Conservation (phyloP, 2,329 filamentous ascomycete genomes). For the Chaetomium sp. region DNA sequence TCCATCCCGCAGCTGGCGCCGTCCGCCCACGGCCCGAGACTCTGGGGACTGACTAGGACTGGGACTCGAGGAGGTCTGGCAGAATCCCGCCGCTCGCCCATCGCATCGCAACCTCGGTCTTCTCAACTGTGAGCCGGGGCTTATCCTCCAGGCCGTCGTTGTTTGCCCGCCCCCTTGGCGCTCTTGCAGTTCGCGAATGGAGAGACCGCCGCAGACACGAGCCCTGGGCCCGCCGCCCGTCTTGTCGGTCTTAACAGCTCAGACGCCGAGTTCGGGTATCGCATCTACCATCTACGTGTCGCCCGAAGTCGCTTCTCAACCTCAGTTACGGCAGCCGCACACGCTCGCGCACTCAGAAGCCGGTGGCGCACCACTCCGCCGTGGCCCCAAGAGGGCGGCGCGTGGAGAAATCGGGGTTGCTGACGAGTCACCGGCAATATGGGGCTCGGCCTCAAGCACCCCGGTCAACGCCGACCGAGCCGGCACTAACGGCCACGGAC, state of each 20-base stretch:
- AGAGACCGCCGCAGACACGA: constrained; percentile 3
- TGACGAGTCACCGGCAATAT: constrained; percentile 13
- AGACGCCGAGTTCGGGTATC: constrained; percentile 22
- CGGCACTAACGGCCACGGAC: constrained; percentile 14
- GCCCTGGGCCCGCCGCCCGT: constrained; percentile 15
- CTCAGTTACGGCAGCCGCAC: constrained; percentile 1
- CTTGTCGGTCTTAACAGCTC: constrained; percentile 15
- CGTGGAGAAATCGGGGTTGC: constrained; percentile 13
- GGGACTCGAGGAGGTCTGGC: background rate
- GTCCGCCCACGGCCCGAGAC: background rate
- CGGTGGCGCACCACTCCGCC: constrained; percentile 9
- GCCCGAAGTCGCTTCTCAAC: constrained; percentile 10
- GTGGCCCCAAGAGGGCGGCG: constrained; percentile 9
- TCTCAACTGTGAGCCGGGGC: background rate
- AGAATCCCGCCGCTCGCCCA: background rate
- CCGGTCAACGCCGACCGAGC: constrained; percentile 9
- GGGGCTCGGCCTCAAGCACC: background rate
- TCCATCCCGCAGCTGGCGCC: background rate
- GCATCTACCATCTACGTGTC: constrained; percentile 32
- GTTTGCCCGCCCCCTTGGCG: constrained; percentile 1
- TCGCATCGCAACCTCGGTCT: background rate
- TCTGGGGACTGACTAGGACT: background rate
- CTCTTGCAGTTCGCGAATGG: constrained; percentile 12
- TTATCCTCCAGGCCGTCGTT: background rate
- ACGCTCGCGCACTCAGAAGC: background rate